These are phyloP conservation scores for Cephalotrichum gorgonifer DNA, from an alignment of 2,329 filamentous ascomycete species.

Conservation along the genomic window DNA sequence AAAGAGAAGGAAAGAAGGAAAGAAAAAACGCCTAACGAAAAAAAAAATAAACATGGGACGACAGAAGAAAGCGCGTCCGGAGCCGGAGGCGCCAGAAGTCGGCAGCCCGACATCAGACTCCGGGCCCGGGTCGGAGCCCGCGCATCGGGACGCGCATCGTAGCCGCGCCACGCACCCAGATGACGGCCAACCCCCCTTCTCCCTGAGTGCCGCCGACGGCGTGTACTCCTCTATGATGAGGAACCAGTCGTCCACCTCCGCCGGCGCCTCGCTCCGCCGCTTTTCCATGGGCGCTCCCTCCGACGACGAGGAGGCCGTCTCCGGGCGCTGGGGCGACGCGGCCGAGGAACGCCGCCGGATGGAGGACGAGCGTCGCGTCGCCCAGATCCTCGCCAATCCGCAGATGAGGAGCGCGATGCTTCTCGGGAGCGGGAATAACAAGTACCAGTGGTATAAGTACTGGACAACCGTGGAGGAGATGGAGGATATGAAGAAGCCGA, in stretches of 20 bases:
- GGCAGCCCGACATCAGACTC: background rate
- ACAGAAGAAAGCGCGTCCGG: background rate
- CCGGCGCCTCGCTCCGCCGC: slow-evolving; percentile 1
- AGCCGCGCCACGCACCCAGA: background rate
- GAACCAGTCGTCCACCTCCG: slow-evolving; percentile 24
- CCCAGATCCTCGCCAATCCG: slow-evolving; percentile 50
- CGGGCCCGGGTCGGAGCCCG: background rate
- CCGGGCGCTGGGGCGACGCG: slow-evolving; percentile 11
- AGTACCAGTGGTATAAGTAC: slow-evolving; percentile 79
- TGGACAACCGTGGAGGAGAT: slow-evolving; percentile 75
- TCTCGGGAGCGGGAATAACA: slow-evolving; percentile 78
- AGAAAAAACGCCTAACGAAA: background rate
- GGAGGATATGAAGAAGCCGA: slow-evolving; percentile 56
- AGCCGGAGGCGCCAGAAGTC: background rate
- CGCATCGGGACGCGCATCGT: too few species aligned
- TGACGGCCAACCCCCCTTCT: background rate
- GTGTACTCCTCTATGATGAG: slow-evolving; percentile 14
- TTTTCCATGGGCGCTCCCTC: background rate
- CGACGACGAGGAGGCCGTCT: slow-evolving; percentile 10
- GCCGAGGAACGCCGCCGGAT: slow-evolving; percentile 34
- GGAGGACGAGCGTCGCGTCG: slow-evolving; percentile 48
- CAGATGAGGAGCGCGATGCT: slow-evolving; percentile 75
- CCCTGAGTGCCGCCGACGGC: background rate
- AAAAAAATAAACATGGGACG: background rate
- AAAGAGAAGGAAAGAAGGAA: background rate